Evolutionary conservation across 441 rosid species (phyloP), one percentile per base, ranked within the genome.

Genomic region (Eruca vesicaria): DNA sequence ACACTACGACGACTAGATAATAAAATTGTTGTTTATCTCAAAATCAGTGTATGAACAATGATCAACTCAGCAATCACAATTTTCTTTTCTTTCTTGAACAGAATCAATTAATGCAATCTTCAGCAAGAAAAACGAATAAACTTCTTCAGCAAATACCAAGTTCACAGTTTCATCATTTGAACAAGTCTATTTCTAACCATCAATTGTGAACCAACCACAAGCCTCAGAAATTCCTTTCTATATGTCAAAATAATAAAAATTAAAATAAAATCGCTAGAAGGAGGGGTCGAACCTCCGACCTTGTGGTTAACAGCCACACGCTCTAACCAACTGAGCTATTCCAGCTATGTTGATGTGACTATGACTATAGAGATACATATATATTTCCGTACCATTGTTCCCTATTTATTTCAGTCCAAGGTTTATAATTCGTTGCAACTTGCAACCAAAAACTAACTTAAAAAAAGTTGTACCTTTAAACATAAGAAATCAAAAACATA

Each of bases 271-370:
- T 3, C 71, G 77, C 77, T 73, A 73, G 77, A 73, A 73, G 71
- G 66, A 57, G 77, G 79, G 79, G 9, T 75, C 65, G 74, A 63
- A 75, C 79, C 79, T 72, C 67, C 96, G 96, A 90, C 96, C 96
- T 90, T 93, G 90, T 88, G 94, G 93, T 91, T 89, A 93, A 89
- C 91, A 89, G 98, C 92, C 96, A 93, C 92, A 93, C 91, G 94
- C 94, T 91, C 98, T 88, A 91, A 71, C 97, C 96, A 87, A 80
- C 93, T 63, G 71, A 76, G 79, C 79, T 69, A 76, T 76, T 76
- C 79, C 79, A 76, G 79, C 79, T 35, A 9, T 7, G 29, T 2
- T 26, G 29, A 26, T 23, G 28, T 2, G 2, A 23, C 3, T 23
- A 23, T 23, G 3, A 3, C 2, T 23, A 1, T 23, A 1, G 3